Conservation (phyloP, 169 alveolate species). For the Sarcocystis neurona region DNA sequence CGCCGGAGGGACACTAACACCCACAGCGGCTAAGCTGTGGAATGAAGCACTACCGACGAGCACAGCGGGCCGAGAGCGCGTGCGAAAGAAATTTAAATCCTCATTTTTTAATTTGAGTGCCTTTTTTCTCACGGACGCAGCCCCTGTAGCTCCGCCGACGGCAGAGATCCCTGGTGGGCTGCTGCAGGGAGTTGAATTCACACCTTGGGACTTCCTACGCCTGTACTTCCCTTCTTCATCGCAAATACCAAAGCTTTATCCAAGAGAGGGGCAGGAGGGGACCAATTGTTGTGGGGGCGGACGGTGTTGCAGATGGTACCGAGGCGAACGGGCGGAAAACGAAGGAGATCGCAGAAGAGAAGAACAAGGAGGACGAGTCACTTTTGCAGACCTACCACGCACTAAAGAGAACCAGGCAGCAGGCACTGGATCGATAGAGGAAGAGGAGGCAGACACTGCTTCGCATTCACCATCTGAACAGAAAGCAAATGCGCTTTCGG, state of each 20-base stretch:
- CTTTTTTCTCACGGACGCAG: conserved; percentile 54
- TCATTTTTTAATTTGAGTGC: conserved; percentile 53
- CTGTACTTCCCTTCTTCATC: not conserved
- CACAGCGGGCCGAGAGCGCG: conserved; percentile 9
- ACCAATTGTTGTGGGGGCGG: too few relatives aligned
- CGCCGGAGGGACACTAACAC: too few relatives aligned
- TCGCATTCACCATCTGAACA: not conserved
- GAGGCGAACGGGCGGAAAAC: not conserved
- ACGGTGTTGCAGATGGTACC: not conserved
- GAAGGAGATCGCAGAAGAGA: not conserved
- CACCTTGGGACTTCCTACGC: conserved; percentile 63
- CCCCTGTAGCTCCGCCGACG: conserved; percentile 59
- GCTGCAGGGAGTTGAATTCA: conserved; percentile 28
- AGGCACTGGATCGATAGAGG: too few relatives aligned
- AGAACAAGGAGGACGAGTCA: not conserved
- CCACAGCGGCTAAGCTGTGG: too few relatives aligned
- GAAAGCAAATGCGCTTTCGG: not conserved
- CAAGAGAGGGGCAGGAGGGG: not conserved
- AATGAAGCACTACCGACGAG: too few relatives aligned
- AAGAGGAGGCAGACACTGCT: not conserved
- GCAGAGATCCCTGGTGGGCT: conserved; percentile 26
- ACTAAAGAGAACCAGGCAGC: too few relatives aligned
- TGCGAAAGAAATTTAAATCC: conserved; percentile 3
- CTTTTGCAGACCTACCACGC: too few relatives aligned
- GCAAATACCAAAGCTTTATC: not conserved